These are phyloP conservation scores for Mallotus japonicus DNA, from an alignment of 441 rosid species.

Conservation along the genomic window DNA sequence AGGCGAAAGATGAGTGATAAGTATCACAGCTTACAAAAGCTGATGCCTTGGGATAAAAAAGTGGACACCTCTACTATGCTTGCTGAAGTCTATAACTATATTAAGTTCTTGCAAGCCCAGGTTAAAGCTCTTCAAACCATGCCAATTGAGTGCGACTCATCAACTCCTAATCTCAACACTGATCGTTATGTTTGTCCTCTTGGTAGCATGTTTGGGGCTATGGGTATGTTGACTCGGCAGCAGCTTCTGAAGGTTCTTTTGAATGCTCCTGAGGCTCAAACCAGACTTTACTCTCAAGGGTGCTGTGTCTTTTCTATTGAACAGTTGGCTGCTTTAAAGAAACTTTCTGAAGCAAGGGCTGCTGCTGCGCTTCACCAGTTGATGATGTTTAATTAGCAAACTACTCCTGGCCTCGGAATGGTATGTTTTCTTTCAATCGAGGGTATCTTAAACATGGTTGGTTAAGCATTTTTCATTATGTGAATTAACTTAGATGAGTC, in stretches of 20 bases:
- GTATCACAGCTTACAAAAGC: conserved; percentile 56
- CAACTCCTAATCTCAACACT: not conserved
- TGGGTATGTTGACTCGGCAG: conserved; percentile 44
- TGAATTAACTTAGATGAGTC: too few relatives aligned
- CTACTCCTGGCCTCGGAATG: not conserved
- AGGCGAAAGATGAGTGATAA: conserved; percentile 64
- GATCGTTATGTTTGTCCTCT: not conserved
- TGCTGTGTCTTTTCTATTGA: conserved; percentile 45
- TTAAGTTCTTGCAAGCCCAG: conserved; percentile 72
- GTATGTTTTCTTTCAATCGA: not conserved
- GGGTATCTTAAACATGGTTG: too few relatives aligned
- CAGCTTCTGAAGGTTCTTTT: conserved; percentile 49
- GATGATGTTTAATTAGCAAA: not conserved
- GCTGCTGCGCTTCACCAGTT: not conserved
- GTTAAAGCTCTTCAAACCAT: conserved; percentile 53
- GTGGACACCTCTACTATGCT: conserved; percentile 75
- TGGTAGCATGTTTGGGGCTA: conserved; percentile 4
- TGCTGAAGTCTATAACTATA: conserved; percentile 64
- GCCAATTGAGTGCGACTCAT: conserved; percentile 29
- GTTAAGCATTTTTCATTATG: not conserved
- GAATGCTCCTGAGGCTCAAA: conserved; percentile 49
- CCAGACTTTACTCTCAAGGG: conserved; percentile 38
- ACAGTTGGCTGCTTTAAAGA: conserved; percentile 23
- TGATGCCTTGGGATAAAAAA: conserved; percentile 67
- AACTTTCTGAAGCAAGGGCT: not conserved